phyloP scores from a whole-genome alignment of 2,329 filamentous ascomycete genomes.

The Coleophoma eucalyptorum region DNA sequence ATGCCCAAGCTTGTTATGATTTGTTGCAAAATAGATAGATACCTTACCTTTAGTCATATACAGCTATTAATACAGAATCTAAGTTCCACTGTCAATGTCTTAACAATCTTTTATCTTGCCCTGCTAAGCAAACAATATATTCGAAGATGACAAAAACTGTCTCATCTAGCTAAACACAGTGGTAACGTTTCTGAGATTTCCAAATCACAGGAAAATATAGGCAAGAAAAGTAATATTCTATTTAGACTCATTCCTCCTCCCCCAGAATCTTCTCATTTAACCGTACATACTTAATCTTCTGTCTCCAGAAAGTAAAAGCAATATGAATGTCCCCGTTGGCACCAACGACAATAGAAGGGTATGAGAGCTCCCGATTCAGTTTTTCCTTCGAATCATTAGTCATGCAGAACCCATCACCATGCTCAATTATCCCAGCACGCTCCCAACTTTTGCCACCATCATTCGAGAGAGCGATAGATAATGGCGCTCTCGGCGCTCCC shows the following conservation, averaged over 20 bases:
- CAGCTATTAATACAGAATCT: too few relatives aligned
- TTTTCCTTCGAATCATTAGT: slow-evolving; percentile 39
- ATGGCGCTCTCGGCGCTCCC: slow-evolving; percentile 7
- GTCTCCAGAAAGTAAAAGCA: slow-evolving; percentile 38
- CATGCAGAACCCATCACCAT: slow-evolving; percentile 40
- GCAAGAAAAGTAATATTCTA: too few relatives aligned
- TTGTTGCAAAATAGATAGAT: too few relatives aligned
- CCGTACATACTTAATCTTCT: slow-evolving; percentile 36
- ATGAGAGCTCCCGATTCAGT: slow-evolving; percentile 38
- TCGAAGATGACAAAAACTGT: too few relatives aligned
- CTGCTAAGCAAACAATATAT: too few relatives aligned
- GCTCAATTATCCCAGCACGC: slow-evolving; percentile 25
- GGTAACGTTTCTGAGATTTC: too few relatives aligned
- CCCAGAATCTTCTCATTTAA: slow-evolving; percentile 11
- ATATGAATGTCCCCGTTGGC: slow-evolving; percentile 27
- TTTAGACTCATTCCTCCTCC: too few relatives aligned
- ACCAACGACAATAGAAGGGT: slow-evolving; percentile 35
- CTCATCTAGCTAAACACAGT: too few relatives aligned
- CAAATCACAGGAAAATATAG: too few relatives aligned
- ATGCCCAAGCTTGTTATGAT: slow-evolving; percentile 1
- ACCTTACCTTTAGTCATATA: too few relatives aligned
- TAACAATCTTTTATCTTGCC: too few relatives aligned
- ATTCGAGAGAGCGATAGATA: background rate
- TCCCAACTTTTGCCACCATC: background rate
- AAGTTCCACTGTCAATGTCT: too few relatives aligned